Conservation (phyloP, 1,139 yeast genomes). For the Yamadazyma songkhlaensis region DNA sequence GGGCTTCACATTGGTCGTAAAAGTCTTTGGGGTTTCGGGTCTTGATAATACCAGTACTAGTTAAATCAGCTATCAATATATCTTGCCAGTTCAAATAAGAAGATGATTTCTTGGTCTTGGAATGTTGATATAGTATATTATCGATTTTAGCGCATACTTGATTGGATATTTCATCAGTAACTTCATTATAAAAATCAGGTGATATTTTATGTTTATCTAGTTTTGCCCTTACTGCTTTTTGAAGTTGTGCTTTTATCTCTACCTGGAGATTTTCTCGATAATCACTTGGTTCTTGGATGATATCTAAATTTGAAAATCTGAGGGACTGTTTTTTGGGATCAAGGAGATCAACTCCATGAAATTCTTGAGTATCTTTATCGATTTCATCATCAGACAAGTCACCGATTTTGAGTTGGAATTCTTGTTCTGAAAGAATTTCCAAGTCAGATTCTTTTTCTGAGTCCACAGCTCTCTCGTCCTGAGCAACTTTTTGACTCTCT, state of each 20-base stretch:
- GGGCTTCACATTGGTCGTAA: conserved; percentile 10
- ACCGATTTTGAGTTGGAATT: conserved; percentile 1
- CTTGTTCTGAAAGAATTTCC: too few relatives aligned
- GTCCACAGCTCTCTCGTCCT: not conserved
- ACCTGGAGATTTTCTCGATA: conserved; percentile 32
- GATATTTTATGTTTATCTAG: conserved; percentile 12
- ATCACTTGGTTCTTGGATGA: conserved; percentile 16
- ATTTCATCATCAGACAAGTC: not conserved
- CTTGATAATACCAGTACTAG: not conserved
- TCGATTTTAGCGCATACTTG: conserved; percentile 22
- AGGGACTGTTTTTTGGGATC: not conserved
- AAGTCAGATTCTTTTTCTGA: not conserved
- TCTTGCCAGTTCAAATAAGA: conserved; percentile 15
- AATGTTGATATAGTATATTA: conserved; percentile 2
- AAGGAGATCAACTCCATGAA: too few relatives aligned
- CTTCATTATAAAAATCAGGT: conserved; percentile 20
- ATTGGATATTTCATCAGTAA: conserved; percentile 19
- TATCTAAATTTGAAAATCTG: conserved; percentile 1
- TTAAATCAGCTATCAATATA: conserved; percentile 11
- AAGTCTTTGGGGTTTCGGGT: conserved; percentile 3
- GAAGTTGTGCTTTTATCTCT: conserved; percentile 39
- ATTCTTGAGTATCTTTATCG: too few relatives aligned
- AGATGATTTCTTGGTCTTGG: not conserved
- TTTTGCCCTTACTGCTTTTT: conserved; percentile 24
- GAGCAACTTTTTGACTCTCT: not conserved